Conservation (phyloP, 139 green algal species). For the Coccomyxa sp. region DNA sequence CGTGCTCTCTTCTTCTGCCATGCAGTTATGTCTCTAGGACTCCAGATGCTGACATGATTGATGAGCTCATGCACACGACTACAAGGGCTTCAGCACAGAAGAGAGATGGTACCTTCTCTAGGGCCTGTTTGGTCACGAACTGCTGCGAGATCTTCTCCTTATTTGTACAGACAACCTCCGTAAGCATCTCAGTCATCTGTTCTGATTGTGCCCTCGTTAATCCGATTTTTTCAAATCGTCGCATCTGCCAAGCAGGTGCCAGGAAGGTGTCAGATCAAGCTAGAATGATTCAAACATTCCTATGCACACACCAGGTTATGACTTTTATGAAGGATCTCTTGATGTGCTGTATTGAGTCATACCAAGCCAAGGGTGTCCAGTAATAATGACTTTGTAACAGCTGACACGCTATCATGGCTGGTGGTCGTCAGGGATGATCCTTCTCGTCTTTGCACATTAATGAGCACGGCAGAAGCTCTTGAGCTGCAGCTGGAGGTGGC, state of each 20-base stretch:
- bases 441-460: not conserved
- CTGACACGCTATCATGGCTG: not conserved
- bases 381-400: not conserved
- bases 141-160: slow-evolving; percentile 58
- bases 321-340: too few species aligned
- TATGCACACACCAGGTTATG: too few species aligned
- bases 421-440: not conserved
- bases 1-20: too few species aligned
- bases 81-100: too few species aligned
- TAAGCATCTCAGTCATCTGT: slow-evolving; percentile 56
- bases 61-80: too few species aligned
- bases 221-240: slow-evolving; percentile 36
- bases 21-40: too few species aligned
- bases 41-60: too few species aligned
- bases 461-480: too few species aligned
- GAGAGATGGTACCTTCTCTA: slow-evolving; percentile 63
- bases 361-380: slow-evolving; percentile 4
- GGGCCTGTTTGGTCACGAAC: slow-evolving; percentile 55
- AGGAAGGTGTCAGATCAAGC: not conserved
- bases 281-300: too few species aligned
- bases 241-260: slow-evolving; percentile 26
- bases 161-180: slow-evolving; percentile 63
- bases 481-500: not conserved
- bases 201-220: slow-evolving; percentile 62
- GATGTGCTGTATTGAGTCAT: not conserved